A percentile compares a stretch with the other conserved stretches of the same genome.
Evolutionary conservation across 129 eudicot genomes (phyloP).

Genomic region (Flaveria sonorensis): DNA sequence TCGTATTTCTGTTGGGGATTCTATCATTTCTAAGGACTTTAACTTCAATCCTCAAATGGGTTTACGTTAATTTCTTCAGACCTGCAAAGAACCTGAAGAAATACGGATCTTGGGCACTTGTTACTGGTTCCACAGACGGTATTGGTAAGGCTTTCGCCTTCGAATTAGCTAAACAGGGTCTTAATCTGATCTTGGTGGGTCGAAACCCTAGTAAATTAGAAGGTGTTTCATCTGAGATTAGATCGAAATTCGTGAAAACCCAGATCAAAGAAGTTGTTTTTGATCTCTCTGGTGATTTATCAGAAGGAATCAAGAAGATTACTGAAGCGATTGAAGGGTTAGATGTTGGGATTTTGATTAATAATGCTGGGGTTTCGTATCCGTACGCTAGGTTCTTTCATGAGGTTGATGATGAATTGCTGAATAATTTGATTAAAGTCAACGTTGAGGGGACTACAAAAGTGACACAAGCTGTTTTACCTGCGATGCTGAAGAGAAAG

Average conservation of each 20-base stretch:
- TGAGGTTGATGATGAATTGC: conserved; percentile 82
- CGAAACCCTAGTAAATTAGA: conserved; percentile 74
- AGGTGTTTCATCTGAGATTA: conserved; percentile 58
- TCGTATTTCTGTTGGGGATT: conserved; percentile 53
- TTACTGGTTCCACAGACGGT: conserved; percentile 96
- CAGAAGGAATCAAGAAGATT: conserved; percentile 69
- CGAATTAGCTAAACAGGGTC: conserved; percentile 77
- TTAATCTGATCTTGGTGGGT: conserved; percentile 75
- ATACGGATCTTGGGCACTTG: conserved; percentile 93
- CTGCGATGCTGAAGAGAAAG: conserved; percentile 80
- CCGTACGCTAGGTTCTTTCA: conserved; percentile 93
- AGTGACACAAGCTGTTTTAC: conserved; percentile 79
- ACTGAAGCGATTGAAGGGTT: conserved; percentile 61
- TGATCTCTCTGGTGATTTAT: conserved; percentile 77
- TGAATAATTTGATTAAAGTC: conserved; percentile 74
- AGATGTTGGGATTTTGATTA: conserved; percentile 84
- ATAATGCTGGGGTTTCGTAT: conserved; percentile 86
- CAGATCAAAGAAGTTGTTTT: conserved; percentile 73
- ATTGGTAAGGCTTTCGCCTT: conserved; percentile 91
- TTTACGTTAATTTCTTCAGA: conserved; percentile 76
- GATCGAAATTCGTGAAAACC: conserved; percentile 45
- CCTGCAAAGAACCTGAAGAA: conserved; percentile 79
- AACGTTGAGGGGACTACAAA: conserved; percentile 88
- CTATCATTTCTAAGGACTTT: conserved; percentile 42
- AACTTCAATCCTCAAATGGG: conserved; percentile 68